Percentiles rank a stretch among this genome's conserved stretches.
Evolutionary conservation across 1,284 basidiomycete species (phyloP).

Genomic region (Mycosarcoma mackinlayi): DNA sequence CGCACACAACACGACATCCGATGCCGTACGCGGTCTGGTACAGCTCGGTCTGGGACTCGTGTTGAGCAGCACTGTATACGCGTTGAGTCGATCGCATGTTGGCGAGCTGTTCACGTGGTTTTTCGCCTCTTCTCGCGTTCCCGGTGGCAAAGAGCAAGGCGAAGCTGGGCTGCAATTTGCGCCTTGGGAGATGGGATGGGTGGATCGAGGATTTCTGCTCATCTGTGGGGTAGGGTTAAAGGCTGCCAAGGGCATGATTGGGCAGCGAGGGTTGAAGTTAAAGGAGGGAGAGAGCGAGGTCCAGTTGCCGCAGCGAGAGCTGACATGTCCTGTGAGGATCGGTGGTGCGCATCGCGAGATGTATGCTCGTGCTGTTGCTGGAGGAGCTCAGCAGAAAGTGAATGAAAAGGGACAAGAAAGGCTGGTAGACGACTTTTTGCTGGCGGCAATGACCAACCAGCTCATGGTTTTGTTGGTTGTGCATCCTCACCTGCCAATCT

Average conservation of each 20-base stretch:
- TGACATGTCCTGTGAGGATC: constrained; percentile 15
- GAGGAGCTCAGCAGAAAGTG: neutral
- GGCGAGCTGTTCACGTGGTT: constrained; percentile 18
- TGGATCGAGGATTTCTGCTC: constrained; percentile 12
- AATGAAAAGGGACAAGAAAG: neutral
- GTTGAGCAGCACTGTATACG: constrained; percentile 8
- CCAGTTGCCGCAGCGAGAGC: constrained; percentile 13
- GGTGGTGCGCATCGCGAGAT: neutral
- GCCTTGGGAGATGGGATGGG: constrained; percentile 15
- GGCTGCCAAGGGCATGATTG: constrained; percentile 2
- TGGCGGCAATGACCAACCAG: constrained; percentile 29
- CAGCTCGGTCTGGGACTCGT: constrained; percentile 18
- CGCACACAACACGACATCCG: neutral
- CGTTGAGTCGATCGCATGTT: constrained; percentile 7
- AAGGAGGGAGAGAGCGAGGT: constrained; percentile 3
- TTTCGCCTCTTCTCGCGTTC: neutral
- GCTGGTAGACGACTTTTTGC: constrained; percentile 8
- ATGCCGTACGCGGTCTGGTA: neutral
- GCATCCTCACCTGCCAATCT: constrained; percentile 26
- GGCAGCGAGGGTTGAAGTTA: neutral
- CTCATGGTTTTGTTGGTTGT: constrained; percentile 37
- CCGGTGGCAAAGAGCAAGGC: neutral
- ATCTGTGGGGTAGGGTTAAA: constrained; percentile 17
- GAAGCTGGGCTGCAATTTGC: constrained; percentile 20
- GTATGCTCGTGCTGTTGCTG: constrained; percentile 3